A percentile compares a stretch with the other conserved stretches of the same genome.
Evolutionary conservation across 306 rosid species (phyloP).

Genomic region (Acacia confusa): DNA sequence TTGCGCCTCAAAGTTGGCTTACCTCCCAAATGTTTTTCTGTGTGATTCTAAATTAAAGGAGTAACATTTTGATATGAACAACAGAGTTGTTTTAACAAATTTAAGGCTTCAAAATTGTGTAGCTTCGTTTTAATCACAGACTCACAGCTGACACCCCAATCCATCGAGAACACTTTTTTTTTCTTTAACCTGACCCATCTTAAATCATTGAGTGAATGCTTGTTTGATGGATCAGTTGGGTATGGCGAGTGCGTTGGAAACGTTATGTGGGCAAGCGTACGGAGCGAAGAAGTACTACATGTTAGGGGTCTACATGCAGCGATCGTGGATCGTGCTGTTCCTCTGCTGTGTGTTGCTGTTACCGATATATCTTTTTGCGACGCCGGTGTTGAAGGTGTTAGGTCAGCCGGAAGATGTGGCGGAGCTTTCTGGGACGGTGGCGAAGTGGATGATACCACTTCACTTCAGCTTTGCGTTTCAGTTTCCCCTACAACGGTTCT

Average conservation of each 20-base stretch:
- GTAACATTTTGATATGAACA: no score
- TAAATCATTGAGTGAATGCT: neutral
- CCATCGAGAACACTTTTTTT: neutral
- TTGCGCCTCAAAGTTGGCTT: no score
- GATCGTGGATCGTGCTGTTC: slow-evolving; percentile 78
- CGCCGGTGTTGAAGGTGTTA: slow-evolving; percentile 50
- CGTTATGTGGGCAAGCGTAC: slow-evolving; percentile 73
- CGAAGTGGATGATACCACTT: slow-evolving; percentile 47
- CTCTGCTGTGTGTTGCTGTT: slow-evolving; percentile 58
- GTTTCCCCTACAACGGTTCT: slow-evolving; percentile 56
- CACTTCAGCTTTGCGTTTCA: slow-evolving; percentile 59
- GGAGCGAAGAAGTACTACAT: slow-evolving; percentile 80
- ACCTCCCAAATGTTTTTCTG: no score
- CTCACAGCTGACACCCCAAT: no score
- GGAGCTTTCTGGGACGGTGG: slow-evolving; percentile 33
- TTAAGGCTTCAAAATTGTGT: no score
- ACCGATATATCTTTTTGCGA: slow-evolving; percentile 58
- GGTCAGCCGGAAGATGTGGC: slow-evolving; percentile 60
- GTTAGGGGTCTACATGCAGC: slow-evolving; percentile 86
- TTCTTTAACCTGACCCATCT: neutral
- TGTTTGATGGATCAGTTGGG: slow-evolving; percentile 40
- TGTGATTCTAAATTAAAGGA: no score
- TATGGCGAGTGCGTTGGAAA: slow-evolving; percentile 65
- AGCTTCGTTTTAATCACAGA: no score
- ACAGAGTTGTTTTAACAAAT: no score